Base-by-base conservation (phyloP, 2,329 filamentous ascomycete species). In the Fusarium solani-melongenae region DNA sequence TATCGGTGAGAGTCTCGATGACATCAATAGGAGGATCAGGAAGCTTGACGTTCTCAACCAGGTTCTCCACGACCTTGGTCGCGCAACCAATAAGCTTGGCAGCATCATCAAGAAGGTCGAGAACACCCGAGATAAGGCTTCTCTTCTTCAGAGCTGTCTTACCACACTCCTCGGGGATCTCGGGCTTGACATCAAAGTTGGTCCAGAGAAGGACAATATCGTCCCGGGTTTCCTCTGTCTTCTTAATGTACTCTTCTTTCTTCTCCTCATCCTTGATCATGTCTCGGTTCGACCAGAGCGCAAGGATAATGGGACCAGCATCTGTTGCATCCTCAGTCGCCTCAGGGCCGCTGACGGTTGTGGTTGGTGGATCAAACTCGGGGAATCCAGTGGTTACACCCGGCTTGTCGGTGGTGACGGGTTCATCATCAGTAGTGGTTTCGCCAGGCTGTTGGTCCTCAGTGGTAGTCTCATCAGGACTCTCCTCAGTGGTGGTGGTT, bases 211-310 rank as follows among this genome's bases (percentile, higher is more conserved):
- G 20, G 3, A 70, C 12, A 27, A 67, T 63, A 24, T 67, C 64
- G 17, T 64, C 49, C 1, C 56, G 58, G 7, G 64, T 70, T 20
- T 69, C 31, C n/a, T 67, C 62, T 1, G 51, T 41, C 44, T 64
- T 55, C n/a, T 61, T 34, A 22, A 70, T 58, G 15, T 70, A 70
- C 31, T 70, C 64, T 7, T 63, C 44, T 39, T 56, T 61, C 24
- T 64, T 63, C 6, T 61, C 31, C 6, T 70, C 56, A 24, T 53
- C 34, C 20, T 64, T 38, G 15, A 70, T 31, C 56, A 60, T 61
- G 29, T 68, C 68, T 14, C 61, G 38, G 56, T 70, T 67, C 8
- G 34, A 56, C 68, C 65, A 70, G 20, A 70, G 60, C n/a, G 49
- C 49, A 3, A 60, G 33, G 17, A 70, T 24, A 8, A 67, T 55